Evolutionary conservation across 352 stramenopile species (phyloP).

Genomic region (Phytophthora meadii): DNA sequence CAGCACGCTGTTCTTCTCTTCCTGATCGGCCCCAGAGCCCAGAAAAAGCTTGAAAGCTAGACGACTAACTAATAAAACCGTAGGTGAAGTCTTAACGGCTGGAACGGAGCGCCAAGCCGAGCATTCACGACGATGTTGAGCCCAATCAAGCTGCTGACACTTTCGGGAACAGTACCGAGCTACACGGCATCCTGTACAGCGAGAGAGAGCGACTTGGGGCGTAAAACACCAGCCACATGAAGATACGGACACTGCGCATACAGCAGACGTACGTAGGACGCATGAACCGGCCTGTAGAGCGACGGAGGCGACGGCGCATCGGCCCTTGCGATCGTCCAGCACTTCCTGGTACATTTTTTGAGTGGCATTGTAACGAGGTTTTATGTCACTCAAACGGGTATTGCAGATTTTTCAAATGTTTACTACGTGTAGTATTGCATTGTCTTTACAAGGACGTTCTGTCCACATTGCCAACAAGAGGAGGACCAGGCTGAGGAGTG

Average conservation of each 20-base stretch:
- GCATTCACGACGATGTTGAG: conserved; percentile 59
- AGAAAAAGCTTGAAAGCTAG: conserved; percentile 49
- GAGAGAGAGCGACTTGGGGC: conserved; percentile 28
- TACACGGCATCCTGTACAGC: conserved; percentile 65
- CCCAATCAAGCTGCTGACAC: conserved; percentile 75
- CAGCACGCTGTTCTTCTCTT: conserved; percentile 35
- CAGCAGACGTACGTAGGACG: conserved; percentile 42
- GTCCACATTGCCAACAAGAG: conserved; percentile 43
- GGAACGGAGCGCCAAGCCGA: conserved; percentile 51
- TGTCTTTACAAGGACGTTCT: conserved; percentile 46
- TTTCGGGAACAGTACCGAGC: conserved; percentile 71
- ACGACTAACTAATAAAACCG: conserved; percentile 62
- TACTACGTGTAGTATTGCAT: too few species aligned
- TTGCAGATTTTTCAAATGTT: background rate
- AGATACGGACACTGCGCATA: conserved; percentile 42
- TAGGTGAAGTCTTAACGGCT: conserved; percentile 32
- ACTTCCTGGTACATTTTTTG: conserved; percentile 20
- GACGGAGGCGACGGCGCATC: conserved; percentile 46
- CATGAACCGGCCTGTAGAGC: conserved; percentile 35
- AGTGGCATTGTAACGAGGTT: background rate
- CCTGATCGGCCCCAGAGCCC: conserved; percentile 1
- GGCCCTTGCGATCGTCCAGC: conserved; percentile 49
- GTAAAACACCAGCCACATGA: conserved; percentile 66
- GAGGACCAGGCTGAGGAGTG: conserved; percentile 43
- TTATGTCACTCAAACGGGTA: conserved; percentile 8